Conservation (phyloP, 805 yeast genomes). For the Ogataea nakhonphanomensis region DNA sequence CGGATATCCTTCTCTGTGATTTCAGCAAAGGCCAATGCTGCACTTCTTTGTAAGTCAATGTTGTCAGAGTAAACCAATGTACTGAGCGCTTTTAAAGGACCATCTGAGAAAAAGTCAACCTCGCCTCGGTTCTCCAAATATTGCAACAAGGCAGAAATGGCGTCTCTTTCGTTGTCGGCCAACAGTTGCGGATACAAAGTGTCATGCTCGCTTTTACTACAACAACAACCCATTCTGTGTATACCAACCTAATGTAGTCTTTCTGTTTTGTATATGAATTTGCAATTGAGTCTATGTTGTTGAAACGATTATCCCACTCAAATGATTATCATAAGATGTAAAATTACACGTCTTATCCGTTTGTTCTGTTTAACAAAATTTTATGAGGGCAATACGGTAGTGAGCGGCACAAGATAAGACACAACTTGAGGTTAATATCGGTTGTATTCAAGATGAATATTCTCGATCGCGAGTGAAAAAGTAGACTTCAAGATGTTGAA, state of each 20-base stretch:
- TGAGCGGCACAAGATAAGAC: conserved; percentile 10
- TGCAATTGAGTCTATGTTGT: background rate
- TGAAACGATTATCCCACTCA: background rate
- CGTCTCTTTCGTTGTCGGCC: conserved; percentile 96
- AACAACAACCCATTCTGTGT: conserved; percentile 47
- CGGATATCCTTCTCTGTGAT: conserved; percentile 95
- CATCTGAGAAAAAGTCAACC: conserved; percentile 84
- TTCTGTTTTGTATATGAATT: background rate
- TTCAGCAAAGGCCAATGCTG: conserved; percentile 97
- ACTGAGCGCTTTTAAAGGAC: conserved; percentile 83
- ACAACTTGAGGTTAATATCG: background rate
- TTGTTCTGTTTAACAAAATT: conserved; percentile 16
- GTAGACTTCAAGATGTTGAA: too few species aligned
- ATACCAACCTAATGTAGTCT: background rate
- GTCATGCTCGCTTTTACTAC: conserved; percentile 47
- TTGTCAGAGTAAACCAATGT: conserved; percentile 94
- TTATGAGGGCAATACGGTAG: conserved; percentile 18
- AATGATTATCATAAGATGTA: conserved; percentile 5
- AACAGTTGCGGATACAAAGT: conserved; percentile 73
- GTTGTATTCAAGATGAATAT: background rate
- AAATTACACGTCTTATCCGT: conserved; percentile 12
- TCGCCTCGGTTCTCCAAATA: conserved; percentile 85
- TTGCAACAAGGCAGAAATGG: conserved; percentile 84
- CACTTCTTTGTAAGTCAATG: conserved; percentile 91
- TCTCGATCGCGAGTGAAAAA: too few species aligned